Evolutionary conservation across 2,329 filamentous ascomycete genomes (phyloP), one percentile per base, ranked within the genome.

Genomic region (Ilyonectria sp.): DNA sequence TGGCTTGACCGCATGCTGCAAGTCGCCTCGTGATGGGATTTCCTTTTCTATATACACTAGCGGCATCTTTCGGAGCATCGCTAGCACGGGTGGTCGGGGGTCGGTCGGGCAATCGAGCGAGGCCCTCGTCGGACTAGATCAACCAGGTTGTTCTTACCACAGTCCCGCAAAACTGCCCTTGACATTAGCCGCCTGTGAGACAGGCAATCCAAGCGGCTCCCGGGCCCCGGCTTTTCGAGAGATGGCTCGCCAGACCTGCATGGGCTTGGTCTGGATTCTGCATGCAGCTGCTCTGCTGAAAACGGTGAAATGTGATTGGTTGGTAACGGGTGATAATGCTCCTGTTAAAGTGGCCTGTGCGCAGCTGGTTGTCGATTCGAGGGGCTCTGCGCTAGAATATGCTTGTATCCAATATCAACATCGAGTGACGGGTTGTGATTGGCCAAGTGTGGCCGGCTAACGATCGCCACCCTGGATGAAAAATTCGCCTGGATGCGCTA

Each of bases 401-500:
- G 71, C 59, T 40, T 71, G 8, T 75, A 75, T 60, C 73, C 66
- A 47, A 59, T 66, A 63, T 67, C 21, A 46, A 10, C 19, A 19
- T 23, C 21, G n/a, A 35, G 35, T 47, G 35, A 57, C 58, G 61
- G 62, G 53, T 40, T 53, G 60, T 74, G 71, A 73, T 74, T 74
- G 70, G 72, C 21, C 13, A 17, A 17, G 17, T 50, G 6, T n/a
- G 37, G 19, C 15, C 44, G 52, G 47, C 49, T 60, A 47, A 43
- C 43, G 61, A 64, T 71, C 71, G 66, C 68, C 65, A 72, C 69
- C 61, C 46, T 65, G 65, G 67, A 70, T 53, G 63, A 75, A 75
- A 75, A 75, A 69, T 73, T 74, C 65, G 31, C 40, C 46, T 19
- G 50, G 46, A 37, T 37, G 21, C 13, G 37, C 54, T 46, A 21